Conservation (phyloP, 192 early-diverging fungal species). For the Rhizophagus clarus region DNA sequence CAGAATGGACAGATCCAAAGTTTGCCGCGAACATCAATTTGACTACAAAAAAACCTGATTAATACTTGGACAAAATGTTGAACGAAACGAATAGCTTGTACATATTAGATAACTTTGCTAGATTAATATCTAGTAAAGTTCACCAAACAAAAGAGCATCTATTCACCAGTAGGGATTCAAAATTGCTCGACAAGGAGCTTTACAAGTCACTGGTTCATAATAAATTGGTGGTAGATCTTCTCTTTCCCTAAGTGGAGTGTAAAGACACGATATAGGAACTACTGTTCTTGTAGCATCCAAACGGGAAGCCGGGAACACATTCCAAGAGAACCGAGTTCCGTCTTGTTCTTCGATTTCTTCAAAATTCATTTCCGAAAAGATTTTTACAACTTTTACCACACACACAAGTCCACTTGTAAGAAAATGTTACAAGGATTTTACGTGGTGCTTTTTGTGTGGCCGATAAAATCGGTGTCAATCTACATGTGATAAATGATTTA, state of each 20-base stretch:
- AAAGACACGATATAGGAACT: conserved; percentile 90
- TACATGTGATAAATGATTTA: no score
- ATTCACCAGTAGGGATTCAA: conserved; percentile 96
- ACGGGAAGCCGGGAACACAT: conserved; percentile 92
- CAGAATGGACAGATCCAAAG: conserved; percentile 99
- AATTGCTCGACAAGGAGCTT: conserved; percentile 91
- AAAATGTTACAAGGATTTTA: not conserved
- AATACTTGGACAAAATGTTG: not conserved
- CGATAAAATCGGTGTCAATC: not conserved
- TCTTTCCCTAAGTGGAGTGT: conserved; percentile 94
- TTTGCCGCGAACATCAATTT: conserved; percentile 94
- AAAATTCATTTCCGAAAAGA: conserved; percentile 65
- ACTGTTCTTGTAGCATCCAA: conserved; percentile 94
- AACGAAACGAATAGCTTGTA: not conserved
- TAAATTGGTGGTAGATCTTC: conserved; percentile 79
- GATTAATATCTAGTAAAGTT: not conserved
- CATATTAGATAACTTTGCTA: not conserved
- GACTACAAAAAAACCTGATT: conserved; percentile 49
- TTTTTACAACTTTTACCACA: not conserved
- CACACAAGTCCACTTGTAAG: not conserved
- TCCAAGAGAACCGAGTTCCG: conserved; percentile 97
- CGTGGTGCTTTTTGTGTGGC: not conserved
- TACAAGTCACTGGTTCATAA: conserved; percentile 99
- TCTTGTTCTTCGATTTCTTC: conserved; percentile 92
- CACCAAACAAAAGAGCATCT: not conserved